These are phyloP conservation scores for Smittium mucronatum DNA, from an alignment of 371 early-diverging fungal species.

Conservation along the genomic window DNA sequence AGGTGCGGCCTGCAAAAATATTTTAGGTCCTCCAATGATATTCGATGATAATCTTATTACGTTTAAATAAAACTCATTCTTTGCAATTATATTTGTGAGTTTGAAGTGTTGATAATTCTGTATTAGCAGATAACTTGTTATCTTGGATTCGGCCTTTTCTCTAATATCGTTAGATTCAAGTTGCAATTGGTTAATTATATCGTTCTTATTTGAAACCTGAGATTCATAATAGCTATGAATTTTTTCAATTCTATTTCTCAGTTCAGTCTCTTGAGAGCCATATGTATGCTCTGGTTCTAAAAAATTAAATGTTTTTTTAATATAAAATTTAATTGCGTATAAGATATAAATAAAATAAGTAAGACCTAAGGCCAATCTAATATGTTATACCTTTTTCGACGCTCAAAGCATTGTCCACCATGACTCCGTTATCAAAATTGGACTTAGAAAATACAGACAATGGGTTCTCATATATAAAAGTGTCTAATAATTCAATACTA, in stretches of 20 bases:
- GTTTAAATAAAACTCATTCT: background rate
- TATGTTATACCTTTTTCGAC: no score
- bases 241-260: background rate
- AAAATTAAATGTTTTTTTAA: background rate
- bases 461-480: background rate
- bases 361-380: no score
- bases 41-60: background rate
- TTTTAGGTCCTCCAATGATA: background rate
- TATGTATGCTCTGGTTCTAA: background rate
- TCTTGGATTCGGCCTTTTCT: background rate
- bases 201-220: background rate
- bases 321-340: no score
- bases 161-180: background rate
- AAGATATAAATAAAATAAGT: no score
- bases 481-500: background rate
- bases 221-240: background rate
- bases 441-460: background rate
- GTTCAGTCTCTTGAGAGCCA: background rate
- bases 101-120: background rate
- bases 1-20: background rate
- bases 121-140: background rate
- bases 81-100: background rate
- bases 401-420: background rate
- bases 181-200: background rate
- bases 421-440: background rate